phyloP scores from a whole-genome alignment of 2,329 filamentous ascomycete species.

The Trichoderma gracile region DNA sequence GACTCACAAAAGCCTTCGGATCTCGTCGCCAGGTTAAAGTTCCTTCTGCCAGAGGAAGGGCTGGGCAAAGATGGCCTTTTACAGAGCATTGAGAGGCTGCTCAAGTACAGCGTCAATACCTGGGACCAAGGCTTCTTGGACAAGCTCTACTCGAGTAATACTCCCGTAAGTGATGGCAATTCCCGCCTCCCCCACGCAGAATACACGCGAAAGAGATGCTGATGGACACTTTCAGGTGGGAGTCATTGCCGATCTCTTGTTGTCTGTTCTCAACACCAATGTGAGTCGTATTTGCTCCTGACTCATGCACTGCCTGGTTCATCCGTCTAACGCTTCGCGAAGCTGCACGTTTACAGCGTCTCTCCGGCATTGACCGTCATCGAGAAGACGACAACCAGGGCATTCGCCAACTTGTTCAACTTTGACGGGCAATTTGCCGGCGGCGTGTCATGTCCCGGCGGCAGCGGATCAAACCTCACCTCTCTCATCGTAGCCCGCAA shows the following conservation, averaged over 20 bases:
- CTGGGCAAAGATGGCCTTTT: slow-evolving; percentile 73
- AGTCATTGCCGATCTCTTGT: slow-evolving; percentile 78
- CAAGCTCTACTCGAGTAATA: slow-evolving; percentile 90
- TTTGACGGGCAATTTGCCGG: slow-evolving; percentile 69
- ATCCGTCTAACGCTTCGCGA: neutral
- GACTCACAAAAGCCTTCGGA: slow-evolving; percentile 61
- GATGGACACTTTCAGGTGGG: slow-evolving; percentile 59
- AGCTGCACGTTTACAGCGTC: slow-evolving; percentile 89
- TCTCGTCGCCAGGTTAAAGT: slow-evolving; percentile 55
- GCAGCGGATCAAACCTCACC: slow-evolving; percentile 80
- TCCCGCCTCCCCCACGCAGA: neutral
- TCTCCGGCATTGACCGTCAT: slow-evolving; percentile 85
- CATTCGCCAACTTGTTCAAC: slow-evolving; percentile 75
- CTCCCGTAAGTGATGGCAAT: slow-evolving; percentile 57
- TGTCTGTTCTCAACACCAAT: slow-evolving; percentile 89
- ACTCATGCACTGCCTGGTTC: no score
- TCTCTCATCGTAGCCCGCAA: slow-evolving; percentile 88
- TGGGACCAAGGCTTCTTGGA: slow-evolving; percentile 97
- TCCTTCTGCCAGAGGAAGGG: slow-evolving; percentile 60
- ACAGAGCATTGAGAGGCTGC: slow-evolving; percentile 66
- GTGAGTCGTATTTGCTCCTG: slow-evolving; percentile 46
- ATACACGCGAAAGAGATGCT: neutral
- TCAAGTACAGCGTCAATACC: slow-evolving; percentile 93
- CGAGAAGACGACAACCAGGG: slow-evolving; percentile 77
- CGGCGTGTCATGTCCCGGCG: slow-evolving; percentile 78